These are phyloP conservation scores for Escovopsis sp. DNA, from an alignment of 2,329 filamentous ascomycete species.

Conservation along the genomic window DNA sequence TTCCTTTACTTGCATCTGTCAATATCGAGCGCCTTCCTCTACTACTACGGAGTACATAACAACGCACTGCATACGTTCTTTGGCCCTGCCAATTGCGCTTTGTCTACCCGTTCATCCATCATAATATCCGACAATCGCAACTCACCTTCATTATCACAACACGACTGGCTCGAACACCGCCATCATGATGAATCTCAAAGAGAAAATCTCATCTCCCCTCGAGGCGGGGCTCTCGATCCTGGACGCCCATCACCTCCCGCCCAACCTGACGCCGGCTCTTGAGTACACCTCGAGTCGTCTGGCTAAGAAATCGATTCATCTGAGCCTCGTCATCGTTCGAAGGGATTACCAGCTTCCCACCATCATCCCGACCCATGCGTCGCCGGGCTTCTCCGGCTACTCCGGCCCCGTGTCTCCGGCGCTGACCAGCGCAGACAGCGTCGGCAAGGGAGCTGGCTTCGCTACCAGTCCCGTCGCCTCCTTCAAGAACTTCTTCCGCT, in stretches of 20 bases:
- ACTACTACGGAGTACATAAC: too few species aligned
- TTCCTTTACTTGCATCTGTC: too few species aligned
- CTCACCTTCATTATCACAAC: not conserved
- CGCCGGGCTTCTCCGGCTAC: constrained; percentile 5
- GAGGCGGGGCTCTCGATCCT: constrained; percentile 46
- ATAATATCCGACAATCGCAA: too few species aligned
- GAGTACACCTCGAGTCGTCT: constrained; percentile 43
- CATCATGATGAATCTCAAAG: constrained; percentile 31
- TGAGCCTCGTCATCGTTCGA: constrained; percentile 42
- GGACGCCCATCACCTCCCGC: constrained; percentile 40
- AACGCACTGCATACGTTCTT: too few species aligned
- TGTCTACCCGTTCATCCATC: too few species aligned
- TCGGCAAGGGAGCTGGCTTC: constrained; percentile 17
- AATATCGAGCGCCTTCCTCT: too few species aligned
- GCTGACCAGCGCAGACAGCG: constrained; percentile 4
- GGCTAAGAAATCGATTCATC: constrained; percentile 36
- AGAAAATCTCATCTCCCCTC: constrained; percentile 44
- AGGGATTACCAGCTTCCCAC: constrained; percentile 40
- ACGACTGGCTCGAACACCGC: not conserved
- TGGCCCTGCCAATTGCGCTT: too few species aligned
- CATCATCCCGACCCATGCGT: constrained; percentile 10
- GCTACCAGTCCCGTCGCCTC: constrained; percentile 17
- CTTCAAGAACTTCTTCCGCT: constrained; percentile 18
- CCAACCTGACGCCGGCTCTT: constrained; percentile 36
- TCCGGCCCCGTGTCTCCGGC: constrained; percentile 14